Conservation (phyloP, 169 alveolate genomes). For the Neospora caninum region DNA sequence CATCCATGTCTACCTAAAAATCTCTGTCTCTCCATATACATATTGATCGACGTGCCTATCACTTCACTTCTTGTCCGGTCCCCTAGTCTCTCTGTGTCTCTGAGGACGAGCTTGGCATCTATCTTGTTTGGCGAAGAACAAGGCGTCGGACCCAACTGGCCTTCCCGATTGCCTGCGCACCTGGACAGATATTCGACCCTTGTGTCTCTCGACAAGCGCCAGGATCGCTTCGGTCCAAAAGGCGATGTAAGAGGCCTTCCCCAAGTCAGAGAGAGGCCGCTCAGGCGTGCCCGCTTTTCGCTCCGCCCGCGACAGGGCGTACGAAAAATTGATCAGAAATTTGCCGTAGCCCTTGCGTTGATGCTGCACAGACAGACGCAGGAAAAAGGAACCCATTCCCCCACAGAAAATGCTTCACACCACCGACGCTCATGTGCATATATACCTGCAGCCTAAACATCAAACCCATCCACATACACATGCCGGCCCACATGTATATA, state of each 20-base stretch:
- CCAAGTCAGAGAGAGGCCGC: constrained; percentile 97
- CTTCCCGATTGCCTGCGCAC: constrained; percentile 44
- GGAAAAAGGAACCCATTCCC: background rate
- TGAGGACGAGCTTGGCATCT: background rate
- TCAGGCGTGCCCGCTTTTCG: constrained; percentile 97
- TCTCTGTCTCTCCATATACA: background rate
- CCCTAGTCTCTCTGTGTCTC: background rate
- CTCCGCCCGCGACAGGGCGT: constrained; percentile 93
- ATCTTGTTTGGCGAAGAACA: background rate
- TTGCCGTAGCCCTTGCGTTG: constrained; percentile 93
- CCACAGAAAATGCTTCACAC: background rate
- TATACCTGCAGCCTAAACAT: no score
- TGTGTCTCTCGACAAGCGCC: constrained; percentile 72
- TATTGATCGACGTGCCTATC: background rate
- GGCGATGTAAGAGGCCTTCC: constrained; percentile 94
- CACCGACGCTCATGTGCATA: no score
- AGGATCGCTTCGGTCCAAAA: constrained; percentile 94
- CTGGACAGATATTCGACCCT: constrained; percentile 74
- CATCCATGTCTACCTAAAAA: background rate
- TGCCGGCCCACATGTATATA: background rate
- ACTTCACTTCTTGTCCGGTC: background rate
- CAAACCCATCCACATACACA: no score
- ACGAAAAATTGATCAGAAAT: constrained; percentile 86
- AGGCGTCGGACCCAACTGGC: no score
- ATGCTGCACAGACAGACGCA: constrained; percentile 74